Evolutionary conservation across 177 flowering plant species (phyloP), one percentile per base, ranked within the genome.

Genomic region (Vitis hybrid): DNA sequence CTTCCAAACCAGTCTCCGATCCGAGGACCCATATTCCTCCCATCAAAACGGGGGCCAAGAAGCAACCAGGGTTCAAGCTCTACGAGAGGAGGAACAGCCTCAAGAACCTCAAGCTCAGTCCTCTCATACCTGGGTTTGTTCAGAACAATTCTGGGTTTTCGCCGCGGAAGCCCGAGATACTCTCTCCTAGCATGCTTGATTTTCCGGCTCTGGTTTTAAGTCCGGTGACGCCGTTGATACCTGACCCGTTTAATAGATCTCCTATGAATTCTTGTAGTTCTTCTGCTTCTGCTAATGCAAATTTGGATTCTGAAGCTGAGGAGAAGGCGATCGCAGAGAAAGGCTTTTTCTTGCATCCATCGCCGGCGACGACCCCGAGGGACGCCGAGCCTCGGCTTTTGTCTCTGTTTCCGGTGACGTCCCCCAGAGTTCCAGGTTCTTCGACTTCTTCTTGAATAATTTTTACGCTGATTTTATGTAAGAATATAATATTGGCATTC

Each of bases 161-260:
- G 15, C 83, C 88, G 16, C 77, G 85, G 9, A 70, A 79, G 64
- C 78, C 83, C 54, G 90, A 83, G 81, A 77, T 83, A 55, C 81
- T 84, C 3, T 87, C 93, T 1, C 91, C 93, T 2, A 80, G 86
- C 69, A 71, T 86, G 40, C 87, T 89, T 2, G 87, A 89, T 61
- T 89, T 89, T 67, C 93, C 91, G 27, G 18, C 85, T 8, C 80
- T 89, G 12, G 86, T 60, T 13, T 83, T 89, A 57, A 86, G 90
- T 63, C 91, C 93, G 11, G 91, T 89, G 12, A 89, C 91, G 56
- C 93, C 93, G 11, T 75, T 89, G 15, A 74, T 81, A 64, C 86
- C 84, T 63, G 90, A 85, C 85, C 87, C 88, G 67, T 88, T 88
- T 62, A 84, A 75, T 79, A 68, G 88, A 54, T 80, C 82, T 1